Base-by-base conservation (phyloP, 345 rosid genomes). In the Eucalyptus curtisii region DNA sequence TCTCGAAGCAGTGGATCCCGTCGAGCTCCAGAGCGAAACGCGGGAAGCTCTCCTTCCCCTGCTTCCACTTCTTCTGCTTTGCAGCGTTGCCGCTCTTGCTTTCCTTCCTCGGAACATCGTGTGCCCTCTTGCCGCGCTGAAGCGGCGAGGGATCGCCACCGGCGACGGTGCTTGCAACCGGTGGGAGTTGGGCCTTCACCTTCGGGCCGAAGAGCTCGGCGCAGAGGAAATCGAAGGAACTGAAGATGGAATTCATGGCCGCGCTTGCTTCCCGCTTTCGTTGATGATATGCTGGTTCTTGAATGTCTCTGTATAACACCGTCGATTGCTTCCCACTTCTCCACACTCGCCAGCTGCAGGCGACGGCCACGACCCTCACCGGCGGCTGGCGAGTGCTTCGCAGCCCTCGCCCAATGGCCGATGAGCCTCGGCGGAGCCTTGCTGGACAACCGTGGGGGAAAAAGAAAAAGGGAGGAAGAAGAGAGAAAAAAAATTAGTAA, bases 21-120 rank as follows among this genome's bases (percentile, higher is more conserved):
- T 66, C 90, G 87, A 85, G 89, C 86, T 79, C 86, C 40, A 10
- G 64, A 6, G 89, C 86, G 40, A 88, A 76, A 14, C 89, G 61
- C 42, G 49, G 80, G 44, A 7, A 8, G 30, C 71, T 85, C 89
- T 14, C 44, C 55, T 14, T 30, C 57, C 30, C 49, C 55, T 3
- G 19, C 27, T 37, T 27, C 50, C 13, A 6, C 37, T 9, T 59
- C 66, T 27, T n/a, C n/a, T n/a, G 13, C 50, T 4, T 24, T 15
- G 66, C 12, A 22, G 22, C 49, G 42, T n/a, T 71, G 13, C 79
- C 50, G 40, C 50, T 31, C 64, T 37, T 89, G 52, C 37, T 50
- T 19, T 31, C 81, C 52, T 24, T 14, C 50, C 53, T 53, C 19
- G 86, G 49, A 16, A 8, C 25, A 3, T 61, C 42, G 86, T 25